phyloP scores from a whole-genome alignment of 2,329 filamentous ascomycete species.

The Penicillium sp. region DNA sequence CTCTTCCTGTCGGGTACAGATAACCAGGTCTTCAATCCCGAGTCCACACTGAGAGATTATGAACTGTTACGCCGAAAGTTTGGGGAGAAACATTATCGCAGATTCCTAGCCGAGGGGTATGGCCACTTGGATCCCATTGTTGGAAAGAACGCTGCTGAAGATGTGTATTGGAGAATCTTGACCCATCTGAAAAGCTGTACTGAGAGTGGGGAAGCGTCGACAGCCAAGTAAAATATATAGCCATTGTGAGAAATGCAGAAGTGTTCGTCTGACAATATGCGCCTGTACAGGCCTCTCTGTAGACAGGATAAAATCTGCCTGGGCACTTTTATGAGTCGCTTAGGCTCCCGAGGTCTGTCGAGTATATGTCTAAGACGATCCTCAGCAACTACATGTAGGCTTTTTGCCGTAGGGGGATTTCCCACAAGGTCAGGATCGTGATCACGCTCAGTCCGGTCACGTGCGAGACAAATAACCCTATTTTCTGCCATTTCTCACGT shows the following conservation, averaged over 20 bases:
- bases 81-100: background rate
- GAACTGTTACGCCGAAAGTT: background rate
- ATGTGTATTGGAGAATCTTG: background rate
- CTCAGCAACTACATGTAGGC: too few relatives aligned
- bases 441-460: too few relatives aligned
- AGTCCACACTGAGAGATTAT: slow-evolving; percentile 24
- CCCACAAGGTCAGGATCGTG: too few relatives aligned
- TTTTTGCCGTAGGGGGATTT: too few relatives aligned
- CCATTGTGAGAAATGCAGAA: background rate
- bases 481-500: too few relatives aligned
- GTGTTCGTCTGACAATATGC: background rate
- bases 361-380: too few relatives aligned
- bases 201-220: background rate
- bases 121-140: slow-evolving; percentile 1
- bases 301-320: too few relatives aligned
- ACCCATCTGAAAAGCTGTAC: background rate
- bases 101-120: background rate
- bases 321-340: too few relatives aligned
- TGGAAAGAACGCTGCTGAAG: background rate
- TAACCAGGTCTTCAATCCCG: slow-evolving; percentile 26
- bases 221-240: background rate
- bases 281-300: too few relatives aligned
- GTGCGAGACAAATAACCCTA: too few relatives aligned
- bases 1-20: slow-evolving; percentile 23
- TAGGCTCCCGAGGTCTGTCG: too few relatives aligned